Percentiles rank a stretch among this genome's conserved stretches.
phyloP scores from a whole-genome alignment of 805 yeast genomes.

The Candida ponderosae region DNA sequence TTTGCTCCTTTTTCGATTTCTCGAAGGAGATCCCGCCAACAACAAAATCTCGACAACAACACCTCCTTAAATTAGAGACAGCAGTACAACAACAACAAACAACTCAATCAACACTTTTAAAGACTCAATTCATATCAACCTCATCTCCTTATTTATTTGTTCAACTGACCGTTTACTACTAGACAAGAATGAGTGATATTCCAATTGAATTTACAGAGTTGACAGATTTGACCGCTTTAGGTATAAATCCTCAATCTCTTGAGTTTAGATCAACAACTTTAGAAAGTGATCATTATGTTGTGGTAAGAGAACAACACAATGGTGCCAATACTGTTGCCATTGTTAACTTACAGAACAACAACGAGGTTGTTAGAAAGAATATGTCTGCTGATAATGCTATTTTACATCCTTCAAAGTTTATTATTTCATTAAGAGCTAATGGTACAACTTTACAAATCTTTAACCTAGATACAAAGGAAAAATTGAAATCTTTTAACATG shows the following conservation, averaged over 20 bases:
- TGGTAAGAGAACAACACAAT: conserved; percentile 57
- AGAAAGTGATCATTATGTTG: conserved; percentile 86
- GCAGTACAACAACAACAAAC: too few relatives aligned
- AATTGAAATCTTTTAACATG: conserved; percentile 81
- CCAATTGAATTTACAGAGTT: conserved; percentile 97
- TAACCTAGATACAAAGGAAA: conserved; percentile 78
- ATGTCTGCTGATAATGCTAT: conserved; percentile 98
- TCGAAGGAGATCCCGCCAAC: too few relatives aligned
- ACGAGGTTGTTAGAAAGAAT: conserved; percentile 77
- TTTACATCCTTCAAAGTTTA: conserved; percentile 85
- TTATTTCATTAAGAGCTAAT: conserved; percentile 90
- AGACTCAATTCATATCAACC: too few relatives aligned
- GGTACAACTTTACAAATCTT: conserved; percentile 95
- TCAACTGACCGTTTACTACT: too few relatives aligned
- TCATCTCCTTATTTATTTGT: too few relatives aligned
- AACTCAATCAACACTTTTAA: too few relatives aligned
- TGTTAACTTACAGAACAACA: conserved; percentile 73
- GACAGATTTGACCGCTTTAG: conserved; percentile 78
- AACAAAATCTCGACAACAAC: too few relatives aligned
- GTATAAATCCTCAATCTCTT: conserved; percentile 76
- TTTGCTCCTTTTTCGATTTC: too few relatives aligned
- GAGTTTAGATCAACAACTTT: conserved; percentile 92
- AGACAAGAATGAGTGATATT: conserved; percentile 52
- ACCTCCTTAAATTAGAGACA: too few relatives aligned
- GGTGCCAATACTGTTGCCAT: conserved; percentile 90